These are phyloP conservation scores for Lactuca sativa DNA, from an alignment of 129 eudicot species.

Conservation along the genomic window DNA sequence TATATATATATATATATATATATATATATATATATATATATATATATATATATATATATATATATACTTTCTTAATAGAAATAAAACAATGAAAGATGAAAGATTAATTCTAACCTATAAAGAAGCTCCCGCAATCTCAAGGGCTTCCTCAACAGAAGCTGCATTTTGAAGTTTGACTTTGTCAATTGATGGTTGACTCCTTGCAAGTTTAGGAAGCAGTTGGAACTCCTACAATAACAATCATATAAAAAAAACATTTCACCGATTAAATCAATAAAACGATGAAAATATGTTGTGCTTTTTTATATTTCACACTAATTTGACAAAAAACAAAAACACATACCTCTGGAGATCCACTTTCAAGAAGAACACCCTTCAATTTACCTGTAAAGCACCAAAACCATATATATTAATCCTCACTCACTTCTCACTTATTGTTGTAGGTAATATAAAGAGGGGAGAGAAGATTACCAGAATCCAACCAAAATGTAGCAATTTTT, in stretches of 20 bases:
- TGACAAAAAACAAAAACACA: background rate
- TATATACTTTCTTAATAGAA: background rate
- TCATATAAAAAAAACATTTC: background rate
- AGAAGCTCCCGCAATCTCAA: slow-evolving; percentile 70
- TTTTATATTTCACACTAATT: background rate
- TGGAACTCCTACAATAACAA: slow-evolving; percentile 59
- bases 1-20: too few relatives aligned
- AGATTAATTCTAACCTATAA: slow-evolving; percentile 35
- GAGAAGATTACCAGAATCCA: slow-evolving; percentile 72
- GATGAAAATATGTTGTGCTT: background rate
- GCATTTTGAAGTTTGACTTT: slow-evolving; percentile 79
- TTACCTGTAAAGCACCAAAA: slow-evolving; percentile 48
- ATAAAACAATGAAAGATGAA: background rate
- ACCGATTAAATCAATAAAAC: background rate
- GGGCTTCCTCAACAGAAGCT: slow-evolving; percentile 87
- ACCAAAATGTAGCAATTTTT: slow-evolving; percentile 92
- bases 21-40: too few relatives aligned
- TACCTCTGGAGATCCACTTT: slow-evolving; percentile 97
- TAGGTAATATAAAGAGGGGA: background rate
- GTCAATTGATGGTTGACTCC: slow-evolving; percentile 72
- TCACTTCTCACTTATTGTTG: background rate
- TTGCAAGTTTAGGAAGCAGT: slow-evolving; percentile 85
- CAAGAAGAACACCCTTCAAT: slow-evolving; percentile 88
- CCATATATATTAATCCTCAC: background rate
- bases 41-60: too few relatives aligned